A percentile compares a stretch with the other conserved stretches of the same genome.
phyloP scores from a whole-genome alignment of 305 asterid species.

The Salvia sclarea region DNA sequence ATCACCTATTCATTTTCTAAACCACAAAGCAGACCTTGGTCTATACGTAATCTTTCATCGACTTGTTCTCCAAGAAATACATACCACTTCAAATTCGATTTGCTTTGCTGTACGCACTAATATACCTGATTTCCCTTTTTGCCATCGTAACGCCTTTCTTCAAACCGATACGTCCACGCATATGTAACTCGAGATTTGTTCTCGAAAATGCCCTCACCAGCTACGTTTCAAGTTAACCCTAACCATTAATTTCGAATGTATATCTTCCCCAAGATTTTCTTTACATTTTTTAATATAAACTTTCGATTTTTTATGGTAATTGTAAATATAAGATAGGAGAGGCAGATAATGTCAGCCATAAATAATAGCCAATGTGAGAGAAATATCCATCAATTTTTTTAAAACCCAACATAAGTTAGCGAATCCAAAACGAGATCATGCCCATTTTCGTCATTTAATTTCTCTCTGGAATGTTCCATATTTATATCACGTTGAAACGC shows the following conservation, averaged over 20 bases:
- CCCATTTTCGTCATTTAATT: conserved; percentile 26
- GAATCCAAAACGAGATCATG: background rate
- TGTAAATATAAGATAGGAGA: no score
- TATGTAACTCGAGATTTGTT: background rate
- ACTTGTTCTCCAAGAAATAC: conserved; percentile 31
- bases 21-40: background rate
- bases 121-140: background rate
- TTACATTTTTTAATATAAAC: no score
- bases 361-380: no score
- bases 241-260: no score
- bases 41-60: background rate
- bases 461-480: conserved; percentile 4
- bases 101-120: background rate
- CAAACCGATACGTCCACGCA: background rate
- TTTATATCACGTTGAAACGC: background rate
- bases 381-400: no score
- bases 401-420: no score
- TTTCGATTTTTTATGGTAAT: no score
- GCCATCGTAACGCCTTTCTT: conserved; percentile 1
- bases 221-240: background rate
- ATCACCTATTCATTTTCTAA: background rate
- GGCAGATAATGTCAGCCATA: no score
- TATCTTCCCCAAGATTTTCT: no score
- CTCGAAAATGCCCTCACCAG: background rate
- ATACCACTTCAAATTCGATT: background rate